phyloP scores from a whole-genome alignment of 164 flowering plant genomes.

The Magnolia officinalis region DNA sequence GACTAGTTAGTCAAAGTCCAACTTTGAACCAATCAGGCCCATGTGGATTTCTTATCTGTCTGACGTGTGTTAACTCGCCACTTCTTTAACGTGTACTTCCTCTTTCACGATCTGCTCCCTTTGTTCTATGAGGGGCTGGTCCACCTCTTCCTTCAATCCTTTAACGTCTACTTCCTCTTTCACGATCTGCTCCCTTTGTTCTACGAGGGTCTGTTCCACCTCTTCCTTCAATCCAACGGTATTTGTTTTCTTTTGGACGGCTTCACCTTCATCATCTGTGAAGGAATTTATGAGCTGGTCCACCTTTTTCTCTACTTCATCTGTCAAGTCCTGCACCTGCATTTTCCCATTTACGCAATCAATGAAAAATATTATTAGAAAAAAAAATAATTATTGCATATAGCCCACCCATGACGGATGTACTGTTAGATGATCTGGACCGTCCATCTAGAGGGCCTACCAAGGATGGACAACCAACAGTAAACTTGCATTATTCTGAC shows the following conservation, averaged over 20 bases:
- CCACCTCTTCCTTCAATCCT: background rate
- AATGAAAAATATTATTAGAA: no score
- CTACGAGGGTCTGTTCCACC: background rate
- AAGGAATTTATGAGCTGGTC: background rate
- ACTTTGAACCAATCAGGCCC: no score
- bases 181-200: background rate
- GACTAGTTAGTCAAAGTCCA: no score
- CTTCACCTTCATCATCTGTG: no score
- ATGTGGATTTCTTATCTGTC: no score
- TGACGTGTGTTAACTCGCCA: no score
- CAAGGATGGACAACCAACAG: no score
- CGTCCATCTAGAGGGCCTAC: no score
- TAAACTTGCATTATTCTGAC: no score
- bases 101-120: background rate
- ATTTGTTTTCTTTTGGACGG: background rate
- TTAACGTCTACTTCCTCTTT: background rate
- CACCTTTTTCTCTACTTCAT: background rate
- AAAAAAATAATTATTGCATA: background rate
- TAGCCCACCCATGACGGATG: background rate
- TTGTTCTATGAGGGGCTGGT: no score
- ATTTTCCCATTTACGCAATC: background rate
- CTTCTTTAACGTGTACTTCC: background rate
- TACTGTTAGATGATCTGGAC: no score
- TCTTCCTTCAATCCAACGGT: background rate
- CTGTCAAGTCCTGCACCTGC: background rate